Conservation (phyloP, 208 protist species). For the Trypanosoma melophagium region DNA sequence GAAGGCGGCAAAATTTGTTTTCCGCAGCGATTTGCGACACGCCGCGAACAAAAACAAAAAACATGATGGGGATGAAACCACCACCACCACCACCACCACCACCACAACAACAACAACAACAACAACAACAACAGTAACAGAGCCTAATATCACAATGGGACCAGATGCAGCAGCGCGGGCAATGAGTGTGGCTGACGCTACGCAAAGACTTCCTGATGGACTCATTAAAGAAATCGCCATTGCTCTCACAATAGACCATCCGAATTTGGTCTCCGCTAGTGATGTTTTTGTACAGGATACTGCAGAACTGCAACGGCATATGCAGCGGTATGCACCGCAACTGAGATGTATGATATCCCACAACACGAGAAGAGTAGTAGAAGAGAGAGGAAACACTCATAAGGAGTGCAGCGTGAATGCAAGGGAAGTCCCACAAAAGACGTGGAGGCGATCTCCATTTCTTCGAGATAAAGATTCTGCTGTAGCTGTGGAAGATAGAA, state of each 20-base stretch:
- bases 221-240: constrained; percentile 25
- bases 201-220: constrained; percentile 9
- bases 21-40: constrained; percentile 1
- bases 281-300: constrained; percentile 26
- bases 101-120: background rate
- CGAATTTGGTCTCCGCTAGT: constrained; percentile 21
- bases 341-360: background rate
- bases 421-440: no score
- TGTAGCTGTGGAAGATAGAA: no score
- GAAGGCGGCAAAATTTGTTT: constrained; percentile 26
- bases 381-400: background rate
- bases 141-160: background rate
- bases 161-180: background rate
- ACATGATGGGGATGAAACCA: background rate
- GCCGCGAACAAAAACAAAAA: background rate
- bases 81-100: background rate
- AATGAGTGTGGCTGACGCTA: background rate
- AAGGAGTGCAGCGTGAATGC: background rate
- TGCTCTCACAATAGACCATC: constrained; percentile 15
- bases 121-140: background rate
- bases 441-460: no score
- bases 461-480: no score
- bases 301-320: constrained; percentile 8
- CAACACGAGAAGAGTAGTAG: no score
- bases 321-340: constrained; percentile 3